Evolutionary conservation across 139 green algal genomes (phyloP).

Genomic region (Diplosphaera chodatii): DNA sequence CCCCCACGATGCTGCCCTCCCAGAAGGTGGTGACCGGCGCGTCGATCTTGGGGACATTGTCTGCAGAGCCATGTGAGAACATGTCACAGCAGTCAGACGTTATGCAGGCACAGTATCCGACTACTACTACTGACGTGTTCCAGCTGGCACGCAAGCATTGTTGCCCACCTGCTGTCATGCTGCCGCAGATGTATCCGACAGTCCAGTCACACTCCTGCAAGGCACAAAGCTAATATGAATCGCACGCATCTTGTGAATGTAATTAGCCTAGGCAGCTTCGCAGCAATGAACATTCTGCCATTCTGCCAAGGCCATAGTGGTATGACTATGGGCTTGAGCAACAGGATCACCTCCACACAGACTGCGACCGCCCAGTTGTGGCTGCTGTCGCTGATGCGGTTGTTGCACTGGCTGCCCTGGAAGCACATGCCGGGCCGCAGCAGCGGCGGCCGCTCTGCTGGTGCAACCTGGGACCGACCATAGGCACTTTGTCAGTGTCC

Average conservation of each 20-base stretch:
- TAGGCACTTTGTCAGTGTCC: too few relatives aligned
- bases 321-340: too few relatives aligned
- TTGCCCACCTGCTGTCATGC: neutral
- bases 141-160: too few relatives aligned
- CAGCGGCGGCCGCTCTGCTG: neutral
- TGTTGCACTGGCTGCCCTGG: neutral
- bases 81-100: too few relatives aligned
- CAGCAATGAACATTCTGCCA: neutral
- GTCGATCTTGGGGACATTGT: conserved; percentile 34
- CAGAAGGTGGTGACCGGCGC: conserved; percentile 43
- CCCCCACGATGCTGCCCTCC: conserved; percentile 76
- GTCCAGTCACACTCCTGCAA: neutral
- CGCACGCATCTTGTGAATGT: too few relatives aligned
- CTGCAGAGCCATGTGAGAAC: too few relatives aligned
- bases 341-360: neutral
- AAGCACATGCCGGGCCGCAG: neutral
- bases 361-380: neutral
- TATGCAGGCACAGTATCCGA: too few relatives aligned
- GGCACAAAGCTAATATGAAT: neutral
- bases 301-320: too few relatives aligned
- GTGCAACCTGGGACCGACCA: neutral
- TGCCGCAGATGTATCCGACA: neutral
- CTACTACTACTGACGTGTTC: too few relatives aligned
- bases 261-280: too few relatives aligned
- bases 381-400: too few relatives aligned